A percentile compares a stretch with the other conserved stretches of the same genome.
These are phyloP conservation scores for Senna siamea DNA, from an alignment of 306 rosid genomes.

Conservation along the genomic window DNA sequence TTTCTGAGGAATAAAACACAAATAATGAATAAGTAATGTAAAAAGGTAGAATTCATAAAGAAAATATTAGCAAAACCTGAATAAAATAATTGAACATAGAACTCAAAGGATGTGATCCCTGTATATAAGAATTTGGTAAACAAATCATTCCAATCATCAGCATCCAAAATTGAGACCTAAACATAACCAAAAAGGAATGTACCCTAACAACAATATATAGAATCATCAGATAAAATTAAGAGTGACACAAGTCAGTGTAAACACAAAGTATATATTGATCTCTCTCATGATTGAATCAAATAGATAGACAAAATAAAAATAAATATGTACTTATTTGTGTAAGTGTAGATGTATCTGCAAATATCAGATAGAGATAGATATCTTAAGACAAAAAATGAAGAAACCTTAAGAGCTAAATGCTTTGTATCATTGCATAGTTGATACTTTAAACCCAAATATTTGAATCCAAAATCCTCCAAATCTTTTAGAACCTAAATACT, in stretches of 20 bases:
- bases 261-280: constrained; percentile 21
- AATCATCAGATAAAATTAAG: constrained; percentile 40
- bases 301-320: background rate
- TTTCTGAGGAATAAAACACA: background rate
- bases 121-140: constrained; percentile 31
- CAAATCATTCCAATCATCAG: constrained; percentile 15
- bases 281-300: constrained; percentile 11
- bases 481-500: too few species aligned
- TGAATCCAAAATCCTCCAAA: too few species aligned
- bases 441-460: too few species aligned
- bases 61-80: background rate
- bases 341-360: background rate
- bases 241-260: too few species aligned
- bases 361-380: background rate
- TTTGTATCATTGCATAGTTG: too few species aligned
- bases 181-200: background rate
- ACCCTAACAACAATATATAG: background rate
- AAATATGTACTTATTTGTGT: background rate
- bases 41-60: background rate
- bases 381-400: background rate
- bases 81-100: background rate
- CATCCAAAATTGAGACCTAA: background rate
- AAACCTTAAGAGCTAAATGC: constrained; percentile 24
- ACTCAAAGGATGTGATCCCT: constrained; percentile 2
- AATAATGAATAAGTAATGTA: background rate